Base-by-base conservation (phyloP, 371 early-diverging fungal species). In the Mycotypha africana region DNA sequence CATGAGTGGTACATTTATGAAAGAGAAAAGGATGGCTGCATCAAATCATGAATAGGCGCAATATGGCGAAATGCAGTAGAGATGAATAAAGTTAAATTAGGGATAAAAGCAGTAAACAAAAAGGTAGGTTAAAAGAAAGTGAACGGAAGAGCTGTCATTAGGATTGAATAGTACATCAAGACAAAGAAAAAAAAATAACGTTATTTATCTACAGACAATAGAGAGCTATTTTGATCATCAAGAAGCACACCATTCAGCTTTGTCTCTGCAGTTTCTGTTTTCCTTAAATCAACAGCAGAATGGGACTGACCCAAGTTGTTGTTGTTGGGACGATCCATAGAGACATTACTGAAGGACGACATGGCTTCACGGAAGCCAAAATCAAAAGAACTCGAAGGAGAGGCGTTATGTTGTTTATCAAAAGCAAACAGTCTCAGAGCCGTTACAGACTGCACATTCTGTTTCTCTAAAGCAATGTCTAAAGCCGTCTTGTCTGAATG, bases 391-490 rank as follows among this genome's bases (percentile, higher is more conserved):
- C 53, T 68, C 1, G 66, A 59, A 16, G 71, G 71, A 2, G 70
- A 65, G 0, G 68, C 41, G 40, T 68, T 71, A 31, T 74, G 75
- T 32, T 68, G 69, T 35, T 68, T 72, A 31, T 74, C 73, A 56
- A 70, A 67, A 19, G 70, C 70, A 51, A 74, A 74, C 14, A 74
- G 37, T 33, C 84, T 57, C 28, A 84, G 51, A 11, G 81, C 79
- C 45, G 81, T 84, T 19, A 82, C 82, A 0, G 79, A 68, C 25
- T 79, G 76, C 3, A 82, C 79, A 28, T 78, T 71, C 33, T 78
- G 79, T 22, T 53, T 51, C 37, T 78, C 82, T 23, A 81, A 64
- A 2, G 90, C 89, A 33, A 88, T 60, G 51, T 87, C 91, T 33
- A 88, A 58, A 1, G 91, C 78, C 3, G 84, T 69, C 81, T 81